Evolutionary conservation across 2,329 filamentous ascomycete species (phyloP), one percentile per base, ranked within the genome.

Genomic region (Alternaria ethzedia): DNA sequence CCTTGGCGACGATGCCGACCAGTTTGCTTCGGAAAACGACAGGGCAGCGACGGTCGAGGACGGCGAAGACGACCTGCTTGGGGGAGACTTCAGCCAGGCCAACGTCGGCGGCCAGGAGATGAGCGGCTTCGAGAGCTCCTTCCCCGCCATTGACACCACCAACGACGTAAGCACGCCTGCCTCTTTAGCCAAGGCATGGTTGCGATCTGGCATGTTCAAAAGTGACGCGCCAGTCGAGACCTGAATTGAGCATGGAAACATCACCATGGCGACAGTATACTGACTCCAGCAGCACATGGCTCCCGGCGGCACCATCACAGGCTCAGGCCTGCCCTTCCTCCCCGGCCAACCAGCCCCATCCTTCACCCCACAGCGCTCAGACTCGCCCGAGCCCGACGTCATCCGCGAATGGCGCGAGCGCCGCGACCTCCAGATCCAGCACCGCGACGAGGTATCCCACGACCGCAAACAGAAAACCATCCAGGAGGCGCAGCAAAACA

Each of bases 321-420:
- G 91, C 66, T 85, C 86, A 61, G 81, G 82, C 36, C 82, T 86
- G 28, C 87, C 88, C 32, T 89, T 87, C 82, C 83, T 78, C 73
- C 81, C 73, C 69, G 77, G 70, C 68, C 79, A 75, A 59, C 76
- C 72, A 36, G 66, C 69, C 59, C 71, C 72, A 10, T 74, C 79
- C 55, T 77, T 79, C 65, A 79, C 82, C 26, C 82, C 84, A 44
- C 81, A 82, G 66, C 87, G 86, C 69, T 84, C 89, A 59, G 86
- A 92, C 61, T 94, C 97, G 75, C 89, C 93, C 77, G 96, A 98
- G 81, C 89, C 95, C 17, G 92, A 97, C 70, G 91, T 96, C 20
- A 90, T 97, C 79, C 88, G 88, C 63, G 88, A 94, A 84, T 99
- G 96, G 96, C 92, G 96, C 76, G 92, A 95, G 82, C 91, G 91